A percentile compares a stretch with the other conserved stretches of the same genome.
phyloP scores from a whole-genome alignment of 208 protist species.

The Trypanosoma rangeli region DNA sequence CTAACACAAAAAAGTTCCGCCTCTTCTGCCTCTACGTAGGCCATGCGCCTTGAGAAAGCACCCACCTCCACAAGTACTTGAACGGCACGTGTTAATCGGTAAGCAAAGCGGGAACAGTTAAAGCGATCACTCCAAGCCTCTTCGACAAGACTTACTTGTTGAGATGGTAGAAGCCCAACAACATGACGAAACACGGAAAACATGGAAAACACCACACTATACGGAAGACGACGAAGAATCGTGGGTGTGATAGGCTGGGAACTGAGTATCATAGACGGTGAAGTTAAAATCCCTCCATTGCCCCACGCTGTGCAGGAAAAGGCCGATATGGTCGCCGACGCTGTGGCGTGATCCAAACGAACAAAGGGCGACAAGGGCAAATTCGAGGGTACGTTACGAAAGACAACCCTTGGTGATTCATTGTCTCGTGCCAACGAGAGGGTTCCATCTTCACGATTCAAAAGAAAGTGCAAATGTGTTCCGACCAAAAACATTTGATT shows the following conservation, averaged over 20 bases:
- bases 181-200: constrained; percentile 57
- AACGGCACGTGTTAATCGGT: constrained; percentile 57
- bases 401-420: constrained; percentile 75
- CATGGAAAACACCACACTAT: constrained; percentile 51
- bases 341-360: constrained; percentile 78
- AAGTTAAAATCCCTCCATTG: constrained; percentile 1
- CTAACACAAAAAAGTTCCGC: constrained; percentile 31
- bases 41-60: constrained; percentile 44
- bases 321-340: constrained; percentile 65
- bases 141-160: constrained; percentile 49
- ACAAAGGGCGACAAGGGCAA: constrained; percentile 80
- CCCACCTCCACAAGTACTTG: constrained; percentile 58
- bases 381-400: constrained; percentile 61
- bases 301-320: constrained; percentile 42
- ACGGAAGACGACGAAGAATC: constrained; percentile 66
- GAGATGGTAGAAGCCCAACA: constrained; percentile 45
- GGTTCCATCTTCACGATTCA: constrained; percentile 70
- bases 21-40: constrained; percentile 29
- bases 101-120: constrained; percentile 58
- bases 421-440: constrained; percentile 75
- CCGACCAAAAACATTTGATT: constrained; percentile 53
- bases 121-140: constrained; percentile 52
- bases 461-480: constrained; percentile 81
- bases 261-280: constrained; percentile 16
- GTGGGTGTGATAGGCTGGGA: constrained; percentile 71